Evolutionary conservation across 495 filamentous ascomycete genomes (phyloP).

Genomic region (Penicillium bialowiezense): DNA sequence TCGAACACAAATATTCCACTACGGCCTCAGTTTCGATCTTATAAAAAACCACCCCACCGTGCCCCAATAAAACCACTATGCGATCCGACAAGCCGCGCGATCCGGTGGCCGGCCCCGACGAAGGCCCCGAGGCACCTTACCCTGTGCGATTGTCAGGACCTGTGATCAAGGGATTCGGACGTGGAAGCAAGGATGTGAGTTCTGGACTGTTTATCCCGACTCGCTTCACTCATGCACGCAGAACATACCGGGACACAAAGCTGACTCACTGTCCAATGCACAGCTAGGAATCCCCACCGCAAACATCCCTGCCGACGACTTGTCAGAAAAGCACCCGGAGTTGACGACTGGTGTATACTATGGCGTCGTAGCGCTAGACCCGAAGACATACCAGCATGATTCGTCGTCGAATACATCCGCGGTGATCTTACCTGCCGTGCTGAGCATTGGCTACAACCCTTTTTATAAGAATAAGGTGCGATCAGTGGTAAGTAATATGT

Average conservation of each 20-base stretch:
- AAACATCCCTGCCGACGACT: constrained; percentile 82
- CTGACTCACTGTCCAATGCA: constrained; percentile 4
- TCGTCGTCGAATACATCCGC: constrained; percentile 17
- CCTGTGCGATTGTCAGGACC: constrained; percentile 77
- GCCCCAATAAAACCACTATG: constrained; percentile 23
- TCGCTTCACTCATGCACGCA: not conserved
- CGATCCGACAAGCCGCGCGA: constrained; percentile 50
- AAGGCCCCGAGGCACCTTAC: constrained; percentile 72
- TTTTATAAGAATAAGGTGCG: constrained; percentile 86
- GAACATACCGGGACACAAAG: not conserved
- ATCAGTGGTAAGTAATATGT: constrained; percentile 52
- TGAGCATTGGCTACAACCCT: constrained; percentile 95
- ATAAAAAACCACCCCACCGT: not conserved
- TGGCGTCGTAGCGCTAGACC: constrained; percentile 72
- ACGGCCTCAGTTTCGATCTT: too few species aligned
- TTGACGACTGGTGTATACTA: constrained; percentile 84
- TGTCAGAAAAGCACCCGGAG: constrained; percentile 64
- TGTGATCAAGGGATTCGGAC: constrained; percentile 90
- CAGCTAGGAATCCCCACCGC: constrained; percentile 94
- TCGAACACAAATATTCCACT: not conserved
- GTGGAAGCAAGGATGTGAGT: constrained; percentile 79
- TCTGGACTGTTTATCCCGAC: not conserved
- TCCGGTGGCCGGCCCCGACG: constrained; percentile 62
- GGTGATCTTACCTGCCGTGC: constrained; percentile 77
- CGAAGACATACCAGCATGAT: constrained; percentile 19